phyloP scores from a whole-genome alignment of 352 stramenopile genomes.

The Phytopythium kandeliae region DNA sequence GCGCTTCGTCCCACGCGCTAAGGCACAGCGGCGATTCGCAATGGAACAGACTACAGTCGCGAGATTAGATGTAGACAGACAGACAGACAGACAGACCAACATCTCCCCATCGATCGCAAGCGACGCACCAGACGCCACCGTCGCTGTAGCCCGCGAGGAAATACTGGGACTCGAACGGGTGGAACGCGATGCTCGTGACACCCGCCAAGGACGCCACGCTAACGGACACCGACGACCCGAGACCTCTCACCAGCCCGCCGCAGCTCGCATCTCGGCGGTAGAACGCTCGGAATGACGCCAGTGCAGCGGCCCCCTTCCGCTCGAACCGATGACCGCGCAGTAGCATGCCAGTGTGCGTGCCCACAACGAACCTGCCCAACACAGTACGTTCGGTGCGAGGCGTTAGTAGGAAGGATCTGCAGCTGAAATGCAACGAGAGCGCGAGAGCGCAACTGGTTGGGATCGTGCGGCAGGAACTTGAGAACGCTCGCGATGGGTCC shows the following conservation, averaged over 20 bases:
- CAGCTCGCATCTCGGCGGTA: neutral
- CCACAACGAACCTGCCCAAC: slow-evolving; percentile 40
- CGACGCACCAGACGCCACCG: slow-evolving; percentile 34
- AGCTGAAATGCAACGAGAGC: neutral
- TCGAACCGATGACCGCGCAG: slow-evolving; percentile 39
- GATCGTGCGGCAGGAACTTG: slow-evolving; percentile 45
- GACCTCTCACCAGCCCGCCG: neutral
- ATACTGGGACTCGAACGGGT: slow-evolving; percentile 38
- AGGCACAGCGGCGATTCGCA: slow-evolving; percentile 24
- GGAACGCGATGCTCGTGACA: slow-evolving; percentile 46
- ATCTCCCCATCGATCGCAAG: neutral
- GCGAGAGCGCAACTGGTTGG: slow-evolving; percentile 33
- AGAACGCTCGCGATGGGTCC: slow-evolving; percentile 43
- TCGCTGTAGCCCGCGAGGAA: slow-evolving; percentile 68
- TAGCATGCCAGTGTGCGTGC: slow-evolving; percentile 33
- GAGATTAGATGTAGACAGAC: neutral
- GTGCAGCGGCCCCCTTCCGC: slow-evolving; percentile 1
- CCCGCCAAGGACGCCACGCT: slow-evolving; percentile 3
- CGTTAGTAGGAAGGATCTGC: neutral
- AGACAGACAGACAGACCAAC: neutral
- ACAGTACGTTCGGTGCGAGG: neutral
- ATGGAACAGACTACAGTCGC: slow-evolving; percentile 36
- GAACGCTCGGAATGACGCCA: slow-evolving; percentile 7
- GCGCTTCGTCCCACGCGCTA: slow-evolving; percentile 46
- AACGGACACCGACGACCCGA: neutral